Base-by-base conservation (phyloP, 352 stramenopile genomes). In the Phytophthora pini region DNA sequence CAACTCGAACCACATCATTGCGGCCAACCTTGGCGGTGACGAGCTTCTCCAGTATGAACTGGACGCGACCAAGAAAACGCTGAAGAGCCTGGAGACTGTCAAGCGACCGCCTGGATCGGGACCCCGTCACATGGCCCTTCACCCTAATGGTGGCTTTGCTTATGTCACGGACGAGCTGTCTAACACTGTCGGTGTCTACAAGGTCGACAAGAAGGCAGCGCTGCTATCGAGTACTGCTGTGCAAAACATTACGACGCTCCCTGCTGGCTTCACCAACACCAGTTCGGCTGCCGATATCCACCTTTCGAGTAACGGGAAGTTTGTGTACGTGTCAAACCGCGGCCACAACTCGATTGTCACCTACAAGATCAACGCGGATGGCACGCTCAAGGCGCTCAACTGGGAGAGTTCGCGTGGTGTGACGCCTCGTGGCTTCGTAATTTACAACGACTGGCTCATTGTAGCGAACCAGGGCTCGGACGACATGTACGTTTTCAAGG, bases 291-390 rank as follows among this genome's bases (percentile, higher is more conserved):
- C 78, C 6, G 80, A 85, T 27, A 83, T 89, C 60, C 66, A 87
- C 49, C 60, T 85, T 15, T 88, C 78, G 0, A 69, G 53, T 9
- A 72, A 72, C 65, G 78, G 73, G 38, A 71, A 76, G 26, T 90
- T 84, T 47, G 44, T 90, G 38, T 90, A 86, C 72, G 62, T 72
- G 49, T 88, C 81, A 24, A 90, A 88, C 70, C 81, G 81, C 40
- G 75, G 72, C 11, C 81, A 90, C 73, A 63, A 90, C 72, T 84
- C 73, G 39, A 83, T 90, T 39, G 75, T 74, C 8, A 77, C 76
- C 6, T 90, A 84, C 66, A 51, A 64, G 46, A 65, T 88, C 43
- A 71, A 67, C 20, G 27, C 61, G 11, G 51, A 70, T 15, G 76
- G 68, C 26, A 74, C 72, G 24, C 61, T 88, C 26, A 72, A 64